Base-by-base conservation (phyloP, 75 land plant species). In the Cupressus sempervirens region DNA sequence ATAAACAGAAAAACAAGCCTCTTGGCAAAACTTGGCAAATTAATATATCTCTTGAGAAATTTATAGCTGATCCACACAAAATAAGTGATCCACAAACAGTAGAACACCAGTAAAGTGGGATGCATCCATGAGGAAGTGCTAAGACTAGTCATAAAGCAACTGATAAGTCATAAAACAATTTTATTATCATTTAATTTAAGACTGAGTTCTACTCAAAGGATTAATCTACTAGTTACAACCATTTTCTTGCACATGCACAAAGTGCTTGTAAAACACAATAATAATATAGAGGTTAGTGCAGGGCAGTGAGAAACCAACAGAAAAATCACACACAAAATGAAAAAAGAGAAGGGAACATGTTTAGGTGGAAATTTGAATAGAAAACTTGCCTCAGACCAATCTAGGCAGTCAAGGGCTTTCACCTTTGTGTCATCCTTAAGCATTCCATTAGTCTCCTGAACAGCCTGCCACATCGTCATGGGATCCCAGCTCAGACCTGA, bases 401-500 rank as follows among this genome's bases (percentile, higher is more conserved):
- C 94, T 83, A 86, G 87, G 86, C 93, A 93, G 86, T 88, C 89
- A 23, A 89, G 73, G 10, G 92, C 93, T 40, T 84, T 88, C 20
- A 87, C 88, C 80, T 91, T 87, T 46, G 65, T 79, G 10, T 88
- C 90, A 72, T 90, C 87, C 23, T 76, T 82, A 29, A 85, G 80
- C 72, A 86, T 54, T 72, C 83, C 85, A 46, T 83, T 87, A 29
- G 81, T 90, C 65, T 94, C 91, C 74, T 92, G 86, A 41, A 94
- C 89, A 79, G 93, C 79, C 35, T 92, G 89, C 87, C 95, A 94
- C 91, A 96, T 88, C 20, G 84, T 85, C 89, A 90, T 82, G 36
- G 98, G 98, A 83, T 94, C 96, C 98, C 96, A 96, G 80, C 90
- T 89, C 84, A 93, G 75, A 34, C 91, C 91, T 52, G 94, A 89